Base-by-base conservation (phyloP, 2,329 filamentous ascomycete genomes). In the Cordyceps sp. region DNA sequence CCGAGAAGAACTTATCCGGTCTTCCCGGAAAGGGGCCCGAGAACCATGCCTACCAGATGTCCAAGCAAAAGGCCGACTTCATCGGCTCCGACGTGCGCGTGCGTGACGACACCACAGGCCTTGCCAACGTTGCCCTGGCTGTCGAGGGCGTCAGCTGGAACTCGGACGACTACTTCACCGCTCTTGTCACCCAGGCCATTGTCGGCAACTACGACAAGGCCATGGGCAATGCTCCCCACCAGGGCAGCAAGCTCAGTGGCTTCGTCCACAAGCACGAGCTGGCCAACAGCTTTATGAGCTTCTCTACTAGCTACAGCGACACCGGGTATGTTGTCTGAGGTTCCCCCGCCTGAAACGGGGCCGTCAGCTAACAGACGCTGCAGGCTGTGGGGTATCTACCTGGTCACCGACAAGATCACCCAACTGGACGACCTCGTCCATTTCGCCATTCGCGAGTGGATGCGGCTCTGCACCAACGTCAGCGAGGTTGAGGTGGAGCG, bases 271-370 rank as follows among this genome's bases (percentile, higher is more conserved):
- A 93, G 63, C 75, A 96, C 64, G 78, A 86, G 58, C 73, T 98
- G 40, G 90, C 90, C 60, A 98, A 93, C 69, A 94, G 86, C 74
- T 98, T 94, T 73, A 98, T 98, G 92, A 93, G 83, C 68, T 98
- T 98, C 68, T 94, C 86, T 44, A 98, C 90, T 45, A 93, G 84
- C 70, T 98, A 98, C 67, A 96, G 86, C 54, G 90, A 98, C 60
- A 98, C 90, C 57, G 90, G 86, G 85, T 93, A 73, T 61, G 77
- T 57, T 32, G 27, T 18, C 17, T 13, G n/a, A 18, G 10, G 7
- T 13, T 13, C 3, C 10, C 28, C 7, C 5, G 17, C n/a, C 3
- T 14, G 12, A 15, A 2, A 10, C 18, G 12, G n/a, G 8, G 7
- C 6, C 12, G 36, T 25, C 39, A 36, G 32, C 48, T 52, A 43